These are phyloP conservation scores for Hanseniaspora meyeri DNA, from an alignment of 805 yeast species.

Conservation along the genomic window DNA sequence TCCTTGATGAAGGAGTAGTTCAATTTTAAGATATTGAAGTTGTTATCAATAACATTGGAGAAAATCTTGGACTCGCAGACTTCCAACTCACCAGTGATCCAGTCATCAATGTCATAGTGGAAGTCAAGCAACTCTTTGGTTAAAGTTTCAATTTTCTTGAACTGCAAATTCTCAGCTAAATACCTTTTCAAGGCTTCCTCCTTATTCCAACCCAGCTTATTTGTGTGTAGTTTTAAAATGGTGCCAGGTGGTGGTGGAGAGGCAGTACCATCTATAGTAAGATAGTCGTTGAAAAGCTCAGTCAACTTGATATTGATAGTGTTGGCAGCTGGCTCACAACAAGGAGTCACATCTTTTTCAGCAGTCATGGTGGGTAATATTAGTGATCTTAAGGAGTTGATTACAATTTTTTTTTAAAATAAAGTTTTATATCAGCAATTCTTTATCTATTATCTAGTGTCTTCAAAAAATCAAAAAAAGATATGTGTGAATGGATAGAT, in stretches of 20 bases:
- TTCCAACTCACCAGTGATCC: constrained; percentile 35
- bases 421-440: neutral
- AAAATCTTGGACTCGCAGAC: constrained; percentile 35
- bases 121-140: constrained; percentile 13
- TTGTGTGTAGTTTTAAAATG: neutral
- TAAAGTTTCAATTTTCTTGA: constrained; percentile 12
- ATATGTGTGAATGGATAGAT: neutral
- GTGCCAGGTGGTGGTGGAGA: constrained; percentile 12
- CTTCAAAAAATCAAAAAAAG: neutral
- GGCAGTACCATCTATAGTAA: constrained; percentile 11
- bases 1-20: constrained; percentile 30
- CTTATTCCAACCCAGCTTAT: neutral
- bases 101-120: constrained; percentile 28
- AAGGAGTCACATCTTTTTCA: constrained; percentile 2
- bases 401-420: neutral
- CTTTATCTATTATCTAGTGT: neutral
- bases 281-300: constrained; percentile 2
- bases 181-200: constrained; percentile 2
- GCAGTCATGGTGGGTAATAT: neutral
- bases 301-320: constrained; percentile 6
- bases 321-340: neutral
- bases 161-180: constrained; percentile 8
- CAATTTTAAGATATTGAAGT: constrained; percentile 21
- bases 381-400: neutral
- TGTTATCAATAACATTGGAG: constrained; percentile 37